Conservation (phyloP, 805 yeast genomes). For the Nakazawaea ambrosiae region DNA sequence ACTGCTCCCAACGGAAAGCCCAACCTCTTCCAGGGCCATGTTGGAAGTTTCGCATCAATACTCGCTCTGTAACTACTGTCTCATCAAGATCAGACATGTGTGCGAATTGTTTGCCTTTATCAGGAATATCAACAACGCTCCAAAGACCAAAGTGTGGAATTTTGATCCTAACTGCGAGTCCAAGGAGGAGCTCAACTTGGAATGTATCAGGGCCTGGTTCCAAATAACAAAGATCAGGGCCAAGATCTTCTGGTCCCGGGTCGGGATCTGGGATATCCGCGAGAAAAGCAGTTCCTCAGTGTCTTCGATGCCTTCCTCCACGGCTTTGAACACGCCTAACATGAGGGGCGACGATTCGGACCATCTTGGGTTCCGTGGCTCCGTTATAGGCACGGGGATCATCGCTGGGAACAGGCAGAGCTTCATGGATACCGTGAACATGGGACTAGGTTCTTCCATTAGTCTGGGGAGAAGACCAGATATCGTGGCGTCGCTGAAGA, state of each 20-base stretch:
- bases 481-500: neutral
- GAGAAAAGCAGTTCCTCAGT: neutral
- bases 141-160: conserved; percentile 48
- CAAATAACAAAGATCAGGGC: conserved; percentile 58
- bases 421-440: conserved; percentile 8
- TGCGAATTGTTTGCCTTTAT: conserved; percentile 80
- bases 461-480: conserved; percentile 8
- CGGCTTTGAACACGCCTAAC: neutral
- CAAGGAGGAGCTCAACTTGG: conserved; percentile 12
- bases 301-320: neutral
- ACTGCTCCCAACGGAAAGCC: conserved; percentile 7
- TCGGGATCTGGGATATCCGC: conserved; percentile 65
- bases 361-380: conserved; percentile 7
- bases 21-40: conserved; percentile 15
- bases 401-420: conserved; percentile 9
- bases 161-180: conserved; percentile 30
- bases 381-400: conserved; percentile 9
- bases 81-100: conserved; percentile 68
- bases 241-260: conserved; percentile 75
- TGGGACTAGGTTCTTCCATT: neutral
- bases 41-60: conserved; percentile 36
- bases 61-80: conserved; percentile 78
- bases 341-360: neutral
- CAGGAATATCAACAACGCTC: conserved; percentile 45
- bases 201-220: conserved; percentile 45